Base-by-base conservation (phyloP, 2,329 filamentous ascomycete genomes). In the Acrocalymma vagum region DNA sequence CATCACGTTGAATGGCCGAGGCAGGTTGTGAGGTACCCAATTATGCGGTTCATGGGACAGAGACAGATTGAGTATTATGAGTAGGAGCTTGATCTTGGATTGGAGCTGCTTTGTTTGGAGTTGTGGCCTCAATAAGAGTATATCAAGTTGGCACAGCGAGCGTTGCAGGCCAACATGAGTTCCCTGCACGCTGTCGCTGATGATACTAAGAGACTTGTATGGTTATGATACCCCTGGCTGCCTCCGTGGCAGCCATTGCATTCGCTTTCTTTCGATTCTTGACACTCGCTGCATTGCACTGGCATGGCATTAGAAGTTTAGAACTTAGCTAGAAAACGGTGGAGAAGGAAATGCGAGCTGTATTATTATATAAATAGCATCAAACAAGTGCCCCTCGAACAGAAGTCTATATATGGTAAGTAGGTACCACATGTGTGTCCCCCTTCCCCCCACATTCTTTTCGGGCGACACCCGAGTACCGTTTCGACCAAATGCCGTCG, bases 1-100 rank as follows among this genome's bases (percentile, higher is more conserved):
- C 47, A 54, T 16, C 42, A 62, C 28, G 56, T 62, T 1, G 58
- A 67, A 25, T 69, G 64, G 61, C 59, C 60, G 9, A 51, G 58
- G 23, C 45, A 60, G 34, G 62, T 67, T 11, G 51, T 62, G 25
- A 50, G 53, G 22, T 67, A 61, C 51, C 58, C 63, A 5, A 58
- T 56, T 21, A 52, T 48, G 39, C 45, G 55, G 16, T 64, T 65
- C 16, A 15, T 59, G 22, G 65, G 62, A 1, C 55, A 61, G 42
- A 40, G 38, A n/a, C 48, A 57, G 9, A 26, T 53, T n/a, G 48
- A 48, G 5, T 48, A 45, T 29, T 49, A 47, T 22, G 44, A 53
- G 37, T 52, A 38, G 38, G 15, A 11, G 4, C 6, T 2, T 16
- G 26, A 37, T 27, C 11, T 13, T 27, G 28, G 11, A 9, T 30